A percentile compares a stretch with the other conserved stretches of the same genome.
Conservation (phyloP, 2,329 filamentous ascomycete species). For the Allantophomopsis cytisporea region DNA sequence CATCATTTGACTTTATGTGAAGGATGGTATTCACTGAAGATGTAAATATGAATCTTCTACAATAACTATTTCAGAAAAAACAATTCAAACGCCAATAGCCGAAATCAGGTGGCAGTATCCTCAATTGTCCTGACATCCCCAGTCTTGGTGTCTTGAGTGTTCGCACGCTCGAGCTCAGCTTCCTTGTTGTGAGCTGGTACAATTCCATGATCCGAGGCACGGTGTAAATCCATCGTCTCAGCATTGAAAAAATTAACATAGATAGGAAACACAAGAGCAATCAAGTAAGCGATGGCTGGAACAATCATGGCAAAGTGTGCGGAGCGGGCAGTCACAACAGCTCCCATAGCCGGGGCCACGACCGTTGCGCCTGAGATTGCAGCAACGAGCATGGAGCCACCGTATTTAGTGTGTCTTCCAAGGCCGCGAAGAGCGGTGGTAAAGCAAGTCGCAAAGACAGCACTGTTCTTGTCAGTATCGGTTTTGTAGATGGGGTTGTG, state of each 20-base stretch:
- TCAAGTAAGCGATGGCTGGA: slow-evolving; percentile 13
- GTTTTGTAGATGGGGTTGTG: no score
- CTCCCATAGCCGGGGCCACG: slow-evolving; percentile 58
- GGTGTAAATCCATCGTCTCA: slow-evolving; percentile 13
- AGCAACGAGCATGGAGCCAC: slow-evolving; percentile 56
- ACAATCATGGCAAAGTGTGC: slow-evolving; percentile 15
- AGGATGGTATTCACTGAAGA: no score
- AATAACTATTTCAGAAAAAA: no score
- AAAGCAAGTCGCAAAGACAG: slow-evolving; percentile 70
- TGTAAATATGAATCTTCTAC: no score
- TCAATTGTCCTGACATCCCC: no score
- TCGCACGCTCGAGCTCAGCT: no score
- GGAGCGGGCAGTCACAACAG: slow-evolving; percentile 24
- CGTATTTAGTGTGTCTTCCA: slow-evolving; percentile 67
- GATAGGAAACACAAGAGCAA: slow-evolving; percentile 13
- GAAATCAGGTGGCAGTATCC: no score
- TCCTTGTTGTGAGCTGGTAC: not conserved
- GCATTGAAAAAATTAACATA: slow-evolving; percentile 15
- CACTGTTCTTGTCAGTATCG: not conserved
- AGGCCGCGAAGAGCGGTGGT: slow-evolving; percentile 64
- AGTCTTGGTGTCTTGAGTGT: no score
- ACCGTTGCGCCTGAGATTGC: slow-evolving; percentile 63
- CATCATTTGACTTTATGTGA: no score
- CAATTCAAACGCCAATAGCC: no score
- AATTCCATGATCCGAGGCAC: slow-evolving; percentile 7